Evolutionary conservation across 768 basidiomycete species (phyloP).

Genomic region (Termitomyces eurrhizus): DNA sequence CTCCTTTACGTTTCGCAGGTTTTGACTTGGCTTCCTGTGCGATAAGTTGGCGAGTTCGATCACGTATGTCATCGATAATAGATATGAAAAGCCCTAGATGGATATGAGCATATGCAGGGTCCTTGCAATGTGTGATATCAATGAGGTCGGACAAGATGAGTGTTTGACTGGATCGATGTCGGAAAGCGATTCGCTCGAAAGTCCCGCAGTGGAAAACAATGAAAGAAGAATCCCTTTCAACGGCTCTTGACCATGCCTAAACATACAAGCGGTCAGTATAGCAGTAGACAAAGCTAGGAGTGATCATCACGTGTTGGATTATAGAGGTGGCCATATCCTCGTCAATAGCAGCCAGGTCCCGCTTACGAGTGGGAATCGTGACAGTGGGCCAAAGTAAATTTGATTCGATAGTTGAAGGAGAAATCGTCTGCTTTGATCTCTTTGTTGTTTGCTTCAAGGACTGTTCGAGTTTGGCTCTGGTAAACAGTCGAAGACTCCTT

Average conservation of each 20-base stretch:
- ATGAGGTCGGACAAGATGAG: constrained; percentile 7
- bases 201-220: constrained; percentile 5
- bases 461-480: background rate
- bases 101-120: constrained; percentile 1
- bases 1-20: constrained; percentile 1
- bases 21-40: background rate
- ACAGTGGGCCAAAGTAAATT: background rate
- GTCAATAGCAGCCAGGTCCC: background rate
- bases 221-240: constrained; percentile 8
- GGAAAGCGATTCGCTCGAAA: constrained; percentile 6
- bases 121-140: background rate
- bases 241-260: constrained; percentile 8
- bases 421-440: background rate
- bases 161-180: constrained; percentile 2
- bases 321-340: background rate
- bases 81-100: constrained; percentile 3
- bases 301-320: constrained; percentile 2
- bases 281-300: background rate
- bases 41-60: background rate
- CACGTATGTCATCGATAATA: background rate
- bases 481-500: background rate
- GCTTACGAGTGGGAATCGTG: background rate
- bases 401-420: background rate
- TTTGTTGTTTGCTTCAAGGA: background rate
- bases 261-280: background rate